Evolutionary conservation across 148 eudicot species (phyloP).

Genomic region (Rhododendron henanense): DNA sequence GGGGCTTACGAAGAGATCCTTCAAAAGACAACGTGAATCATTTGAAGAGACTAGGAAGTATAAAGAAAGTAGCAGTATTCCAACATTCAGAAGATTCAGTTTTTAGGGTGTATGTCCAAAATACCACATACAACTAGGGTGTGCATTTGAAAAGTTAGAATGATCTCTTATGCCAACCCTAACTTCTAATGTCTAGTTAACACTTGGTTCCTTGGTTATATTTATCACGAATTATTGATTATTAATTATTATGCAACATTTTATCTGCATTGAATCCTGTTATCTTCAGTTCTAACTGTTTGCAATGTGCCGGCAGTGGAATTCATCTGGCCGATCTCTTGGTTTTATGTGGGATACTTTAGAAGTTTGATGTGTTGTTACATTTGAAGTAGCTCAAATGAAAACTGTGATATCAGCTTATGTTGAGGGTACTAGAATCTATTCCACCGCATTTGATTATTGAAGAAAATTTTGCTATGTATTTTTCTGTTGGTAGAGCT

Average conservation of each 20-base stretch:
- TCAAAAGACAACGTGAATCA: too few species aligned
- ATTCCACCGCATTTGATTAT: not conserved
- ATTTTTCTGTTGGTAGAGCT: not conserved
- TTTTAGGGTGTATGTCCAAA: not conserved
- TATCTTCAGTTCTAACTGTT: slow-evolving; percentile 3
- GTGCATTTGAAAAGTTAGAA: not conserved
- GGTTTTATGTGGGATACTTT: not conserved
- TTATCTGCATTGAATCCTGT: not conserved
- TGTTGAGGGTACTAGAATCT: not conserved
- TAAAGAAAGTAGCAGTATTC: not conserved
- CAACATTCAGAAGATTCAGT: not conserved
- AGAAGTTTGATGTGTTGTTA: not conserved
- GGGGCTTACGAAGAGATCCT: not conserved
- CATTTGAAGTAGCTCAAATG: not conserved
- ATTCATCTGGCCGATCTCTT: not conserved
- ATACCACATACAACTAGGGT: not conserved
- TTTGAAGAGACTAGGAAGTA: not conserved
- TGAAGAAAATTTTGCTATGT: not conserved
- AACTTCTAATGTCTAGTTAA: not conserved
- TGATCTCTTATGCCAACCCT: not conserved
- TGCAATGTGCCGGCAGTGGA: not conserved
- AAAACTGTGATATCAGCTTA: not conserved
- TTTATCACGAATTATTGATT: not conserved
- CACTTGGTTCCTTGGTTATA: not conserved
- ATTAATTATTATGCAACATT: not conserved